Evolutionary conservation across 768 basidiomycete species (phyloP).

Genomic region (Tylopilus felleus): DNA sequence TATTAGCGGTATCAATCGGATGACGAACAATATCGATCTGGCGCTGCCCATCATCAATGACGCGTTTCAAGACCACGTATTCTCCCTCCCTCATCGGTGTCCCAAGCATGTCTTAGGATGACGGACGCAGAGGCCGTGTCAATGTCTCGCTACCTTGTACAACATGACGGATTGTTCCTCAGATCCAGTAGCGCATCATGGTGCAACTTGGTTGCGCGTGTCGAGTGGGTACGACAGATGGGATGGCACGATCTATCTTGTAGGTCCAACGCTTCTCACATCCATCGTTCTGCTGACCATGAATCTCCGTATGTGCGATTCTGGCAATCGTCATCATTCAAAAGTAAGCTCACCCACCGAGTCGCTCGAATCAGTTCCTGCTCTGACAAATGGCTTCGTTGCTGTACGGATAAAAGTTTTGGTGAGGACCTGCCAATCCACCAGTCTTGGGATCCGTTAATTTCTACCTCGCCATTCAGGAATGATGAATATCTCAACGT

Average conservation of each 20-base stretch:
- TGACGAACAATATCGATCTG: constrained; percentile 87
- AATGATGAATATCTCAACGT: constrained; percentile 46
- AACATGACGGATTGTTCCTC: constrained; percentile 88
- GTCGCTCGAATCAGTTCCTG: not conserved
- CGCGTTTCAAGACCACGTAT: constrained; percentile 68
- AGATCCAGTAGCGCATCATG: constrained; percentile 95
- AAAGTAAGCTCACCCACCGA: constrained; percentile 61
- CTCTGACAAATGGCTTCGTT: not conserved
- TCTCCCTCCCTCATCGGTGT: not conserved
- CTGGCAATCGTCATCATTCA: constrained; percentile 88
- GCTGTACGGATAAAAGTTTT: constrained; percentile 37
- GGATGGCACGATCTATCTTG: constrained; percentile 73
- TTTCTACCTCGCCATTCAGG: constrained; percentile 28
- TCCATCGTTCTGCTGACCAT: not conserved
- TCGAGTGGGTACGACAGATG: constrained; percentile 70
- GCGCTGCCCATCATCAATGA: constrained; percentile 86
- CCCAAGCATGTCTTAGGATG: constrained; percentile 48
- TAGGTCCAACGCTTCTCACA: constrained; percentile 34
- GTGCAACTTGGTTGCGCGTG: constrained; percentile 91
- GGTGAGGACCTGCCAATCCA: constrained; percentile 34
- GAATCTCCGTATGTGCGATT: constrained; percentile 66
- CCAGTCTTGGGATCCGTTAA: not conserved
- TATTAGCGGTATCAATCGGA: constrained; percentile 85
- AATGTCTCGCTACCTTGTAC: constrained; percentile 92
- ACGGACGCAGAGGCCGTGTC: constrained; percentile 92